Evolutionary conservation across 2,329 filamentous ascomycete genomes (phyloP).

Genomic region (Acrocalymma vagum): DNA sequence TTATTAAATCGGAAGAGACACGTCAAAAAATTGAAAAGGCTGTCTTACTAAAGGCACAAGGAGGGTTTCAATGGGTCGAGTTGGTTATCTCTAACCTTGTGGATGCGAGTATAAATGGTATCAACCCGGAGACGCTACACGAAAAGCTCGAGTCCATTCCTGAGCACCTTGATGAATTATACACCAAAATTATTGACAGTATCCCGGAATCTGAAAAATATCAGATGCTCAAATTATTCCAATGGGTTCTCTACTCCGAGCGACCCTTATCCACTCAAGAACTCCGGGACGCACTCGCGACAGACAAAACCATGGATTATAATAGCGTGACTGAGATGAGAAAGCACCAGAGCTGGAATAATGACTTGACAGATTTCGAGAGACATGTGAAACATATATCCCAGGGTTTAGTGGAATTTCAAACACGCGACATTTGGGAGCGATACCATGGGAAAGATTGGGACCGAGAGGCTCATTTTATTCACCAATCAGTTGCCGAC

Average conservation of each 20-base stretch:
- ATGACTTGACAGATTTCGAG: no score
- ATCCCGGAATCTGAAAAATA: slow-evolving; percentile 7
- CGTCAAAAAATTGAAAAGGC: slow-evolving; percentile 4
- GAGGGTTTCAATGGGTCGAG: slow-evolving; percentile 10
- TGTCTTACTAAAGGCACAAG: slow-evolving; percentile 10
- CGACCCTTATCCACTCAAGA: slow-evolving; percentile 11
- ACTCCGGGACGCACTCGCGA: slow-evolving; percentile 16
- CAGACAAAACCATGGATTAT: no score
- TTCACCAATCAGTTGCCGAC: slow-evolving; percentile 24
- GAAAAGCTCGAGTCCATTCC: slow-evolving; percentile 7
- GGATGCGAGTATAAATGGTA: slow-evolving; percentile 3
- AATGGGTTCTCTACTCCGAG: slow-evolving; percentile 10
- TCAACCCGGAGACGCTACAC: slow-evolving; percentile 3
- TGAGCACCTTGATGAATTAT: slow-evolving; percentile 6
- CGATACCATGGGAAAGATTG: slow-evolving; percentile 19
- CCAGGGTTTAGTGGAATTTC: no score
- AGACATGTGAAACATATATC: no score
- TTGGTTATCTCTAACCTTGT: slow-evolving; percentile 2
- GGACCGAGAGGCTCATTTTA: slow-evolving; percentile 23
- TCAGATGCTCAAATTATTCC: slow-evolving; percentile 7
- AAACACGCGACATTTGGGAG: slow-evolving; percentile 14
- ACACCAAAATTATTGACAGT: slow-evolving; percentile 7
- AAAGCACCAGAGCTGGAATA: no score
- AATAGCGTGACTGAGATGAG: no score
- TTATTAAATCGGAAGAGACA: slow-evolving; percentile 2